Percentiles rank a stretch among this genome's conserved stretches.
These are phyloP conservation scores for Aspergillus ochraceoroseus DNA, from an alignment of 2,329 filamentous ascomycete species.

Conservation along the genomic window DNA sequence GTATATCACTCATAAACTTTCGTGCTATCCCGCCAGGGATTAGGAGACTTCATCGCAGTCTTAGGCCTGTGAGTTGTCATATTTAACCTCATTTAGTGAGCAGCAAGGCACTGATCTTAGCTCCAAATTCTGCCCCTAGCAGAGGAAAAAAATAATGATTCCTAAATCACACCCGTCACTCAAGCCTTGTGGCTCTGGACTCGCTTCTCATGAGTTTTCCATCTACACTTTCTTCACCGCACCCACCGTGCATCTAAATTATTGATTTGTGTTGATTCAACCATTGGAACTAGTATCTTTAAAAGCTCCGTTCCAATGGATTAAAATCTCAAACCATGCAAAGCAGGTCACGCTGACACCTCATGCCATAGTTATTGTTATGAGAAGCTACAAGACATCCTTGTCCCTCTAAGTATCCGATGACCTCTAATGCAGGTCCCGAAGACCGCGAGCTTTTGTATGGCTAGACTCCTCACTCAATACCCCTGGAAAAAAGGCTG, in stretches of 20 bases:
- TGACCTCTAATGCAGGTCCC: conserved; percentile 10
- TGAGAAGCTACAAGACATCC: neutral
- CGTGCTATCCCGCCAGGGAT: too few species aligned
- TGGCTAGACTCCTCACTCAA: conserved; percentile 6
- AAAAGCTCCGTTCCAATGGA: conserved; percentile 8
- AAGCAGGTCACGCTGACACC: conserved; percentile 4
- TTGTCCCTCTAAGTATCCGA: neutral
- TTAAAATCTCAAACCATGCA: conserved; percentile 8
- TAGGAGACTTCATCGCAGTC: too few species aligned
- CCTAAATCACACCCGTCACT: neutral
- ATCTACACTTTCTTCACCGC: conserved; percentile 16
- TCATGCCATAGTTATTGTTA: conserved; percentile 2
- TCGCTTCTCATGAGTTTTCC: neutral
- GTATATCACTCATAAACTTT: too few species aligned
- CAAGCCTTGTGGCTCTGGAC: conserved; percentile 5
- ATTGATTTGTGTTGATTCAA: conserved; percentile 15
- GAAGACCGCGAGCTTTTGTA: conserved; percentile 3
- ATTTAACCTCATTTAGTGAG: conserved; percentile 7
- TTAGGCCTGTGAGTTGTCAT: conserved; percentile 21
- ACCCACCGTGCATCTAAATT: conserved; percentile 17
- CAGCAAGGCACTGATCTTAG: conserved; percentile 13
- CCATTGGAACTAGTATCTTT: conserved; percentile 7
- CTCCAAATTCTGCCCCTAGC: conserved; percentile 2
- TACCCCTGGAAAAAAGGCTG: conserved; percentile 13
- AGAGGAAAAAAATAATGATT: conserved; percentile 5